Conservation (phyloP, 768 basidiomycete species). For the Tubosaeta sp. region DNA sequence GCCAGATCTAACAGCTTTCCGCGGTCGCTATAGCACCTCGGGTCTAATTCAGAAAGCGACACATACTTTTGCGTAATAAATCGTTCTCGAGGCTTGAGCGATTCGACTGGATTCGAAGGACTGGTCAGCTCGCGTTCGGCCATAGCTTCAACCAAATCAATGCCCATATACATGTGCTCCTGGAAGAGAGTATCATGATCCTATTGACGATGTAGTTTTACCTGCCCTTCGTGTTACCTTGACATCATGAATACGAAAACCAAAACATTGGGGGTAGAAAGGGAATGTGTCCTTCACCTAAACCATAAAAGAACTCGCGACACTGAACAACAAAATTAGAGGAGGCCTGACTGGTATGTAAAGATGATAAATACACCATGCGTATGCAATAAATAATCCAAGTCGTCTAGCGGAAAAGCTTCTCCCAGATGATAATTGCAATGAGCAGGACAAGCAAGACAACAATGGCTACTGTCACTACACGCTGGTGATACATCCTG, state of each 20-base stretch:
- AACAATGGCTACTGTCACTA: slow-evolving; percentile 84
- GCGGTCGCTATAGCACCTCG: too few species aligned
- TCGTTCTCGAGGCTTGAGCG: too few species aligned
- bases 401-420: slow-evolving; percentile 45
- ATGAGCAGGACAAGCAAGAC: slow-evolving; percentile 82
- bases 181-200: neutral
- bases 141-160: too few species aligned
- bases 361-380: slow-evolving; percentile 25
- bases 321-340: neutral
- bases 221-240: slow-evolving; percentile 13
- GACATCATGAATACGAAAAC: slow-evolving; percentile 21
- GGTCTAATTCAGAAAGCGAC: too few species aligned
- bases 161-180: too few species aligned
- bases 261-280: slow-evolving; percentile 3
- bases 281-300: slow-evolving; percentile 35
- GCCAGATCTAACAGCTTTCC: too few species aligned
- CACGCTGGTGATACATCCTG: slow-evolving; percentile 97
- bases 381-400: slow-evolving; percentile 13
- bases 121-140: too few species aligned
- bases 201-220: too few species aligned
- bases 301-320: slow-evolving; percentile 18
- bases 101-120: too few species aligned
- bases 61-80: too few species aligned
- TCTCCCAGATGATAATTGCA: slow-evolving; percentile 74
- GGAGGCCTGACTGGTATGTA: slow-evolving; percentile 15